Evolutionary conservation across 805 yeast genomes (phyloP).

Genomic region (Candida silvatica): DNA sequence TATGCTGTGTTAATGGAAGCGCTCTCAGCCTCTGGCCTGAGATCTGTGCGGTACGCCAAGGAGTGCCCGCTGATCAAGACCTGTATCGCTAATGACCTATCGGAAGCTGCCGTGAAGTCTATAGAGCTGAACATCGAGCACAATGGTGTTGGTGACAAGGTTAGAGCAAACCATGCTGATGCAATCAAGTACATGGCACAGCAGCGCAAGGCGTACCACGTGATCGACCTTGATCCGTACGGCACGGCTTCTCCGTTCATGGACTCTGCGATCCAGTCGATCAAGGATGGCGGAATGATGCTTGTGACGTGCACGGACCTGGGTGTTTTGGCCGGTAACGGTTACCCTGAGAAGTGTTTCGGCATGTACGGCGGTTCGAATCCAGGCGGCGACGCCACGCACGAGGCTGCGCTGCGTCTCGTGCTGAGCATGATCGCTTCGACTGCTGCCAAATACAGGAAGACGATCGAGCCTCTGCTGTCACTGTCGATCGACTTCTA

Average conservation of each 20-base stretch:
- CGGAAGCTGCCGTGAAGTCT: conserved; percentile 76
- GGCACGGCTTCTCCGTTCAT: conserved; percentile 96
- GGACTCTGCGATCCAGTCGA: conserved; percentile 80
- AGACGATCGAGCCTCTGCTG: conserved; percentile 78
- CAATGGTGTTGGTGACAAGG: conserved; percentile 51
- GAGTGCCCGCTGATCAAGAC: conserved; percentile 73
- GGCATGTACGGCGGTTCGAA: conserved; percentile 92
- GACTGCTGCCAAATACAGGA: conserved; percentile 86
- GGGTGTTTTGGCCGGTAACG: conserved; percentile 91
- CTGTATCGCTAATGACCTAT: conserved; percentile 84
- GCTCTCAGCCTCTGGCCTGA: conserved; percentile 86
- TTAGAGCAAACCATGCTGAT: conserved; percentile 71
- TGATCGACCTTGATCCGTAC: conserved; percentile 92
- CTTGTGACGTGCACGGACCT: conserved; percentile 94
- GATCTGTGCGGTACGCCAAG: conserved; percentile 89
- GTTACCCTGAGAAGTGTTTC: conserved; percentile 95
- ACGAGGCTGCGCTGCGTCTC: conserved; percentile 86
- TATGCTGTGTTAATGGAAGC: conserved; percentile 78
- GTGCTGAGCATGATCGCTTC: conserved; percentile 68
- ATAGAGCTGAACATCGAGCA: conserved; percentile 64
- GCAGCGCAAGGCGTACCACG: conserved; percentile 53
- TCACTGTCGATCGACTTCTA: conserved; percentile 88
- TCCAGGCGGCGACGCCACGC: conserved; percentile 77
- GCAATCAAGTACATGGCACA: conserved; percentile 79
- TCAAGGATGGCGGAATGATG: conserved; percentile 78